Evolutionary conservation across 2,329 filamentous ascomycete species (phyloP), one percentile per base, ranked within the genome.

Genomic region (Trichoderma lentiforme): DNA sequence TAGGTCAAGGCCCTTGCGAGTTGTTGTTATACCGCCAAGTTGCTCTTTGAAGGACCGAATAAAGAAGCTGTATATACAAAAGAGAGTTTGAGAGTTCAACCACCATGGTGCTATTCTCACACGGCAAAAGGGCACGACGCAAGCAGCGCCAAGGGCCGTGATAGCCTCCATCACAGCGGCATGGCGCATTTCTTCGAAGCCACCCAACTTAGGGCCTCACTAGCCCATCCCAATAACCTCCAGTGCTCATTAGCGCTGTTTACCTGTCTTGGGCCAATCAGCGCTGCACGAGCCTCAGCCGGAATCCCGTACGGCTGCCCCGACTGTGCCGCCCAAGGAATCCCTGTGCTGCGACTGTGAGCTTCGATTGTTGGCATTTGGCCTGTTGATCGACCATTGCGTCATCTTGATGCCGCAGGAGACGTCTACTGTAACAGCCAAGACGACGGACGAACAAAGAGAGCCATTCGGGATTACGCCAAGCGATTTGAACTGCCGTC

Each of bases 381-480:
- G 56, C 56, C 66, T 61, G 56, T 51, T 58, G 56, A 69, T 69
- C 66, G 14, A n/a, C 36, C 39, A 69, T 69, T 69, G 66, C 66
- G 56, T 69, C 66, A 69, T 69, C n/a, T n/a, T 15, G 28, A 30
- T 61, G 21, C 14, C 8, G 24, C 18, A 60, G 26, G 60, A 26
- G 24, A 18, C 6, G 24, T 6, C 21, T n/a, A 21, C 4, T 56
- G 64, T 56, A 32, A 58, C 15, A 21, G 58, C 34, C 21, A 30
- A 61, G 26, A 56, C 28, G 34, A 51, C 43, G 43, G 43, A 34
- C 9, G 12, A 21, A 60, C 14, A n/a, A 51, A 34, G 15, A 32
- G 66, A 51, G 28, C 36, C 36, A 51, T 39, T n/a, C 36, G 51
- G 56, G 56, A 28, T 15, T 51, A 60, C 26, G 14, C 43, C 21